Base-by-base conservation (phyloP, 73 alveolate species). In the Paramecium tetraurelia region DNA sequence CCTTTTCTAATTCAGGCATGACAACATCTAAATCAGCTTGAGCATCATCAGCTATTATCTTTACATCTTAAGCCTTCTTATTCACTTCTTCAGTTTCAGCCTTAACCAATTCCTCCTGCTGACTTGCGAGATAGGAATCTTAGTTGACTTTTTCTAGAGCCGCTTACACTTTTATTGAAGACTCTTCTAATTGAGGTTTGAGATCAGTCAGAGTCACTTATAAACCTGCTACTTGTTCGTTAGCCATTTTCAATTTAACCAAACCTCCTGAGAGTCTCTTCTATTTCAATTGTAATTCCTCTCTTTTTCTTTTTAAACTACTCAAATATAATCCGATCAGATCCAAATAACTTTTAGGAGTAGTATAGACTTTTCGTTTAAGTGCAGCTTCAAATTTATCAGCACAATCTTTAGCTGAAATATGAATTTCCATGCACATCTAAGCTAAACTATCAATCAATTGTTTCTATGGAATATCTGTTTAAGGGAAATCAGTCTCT, bases 321-420 rank as follows among this genome's bases (percentile, higher is more conserved):
- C n/a, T n/a, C n/a, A 96, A 95, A 69, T 97, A 96, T 83, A 96
- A 96, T 76, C 96, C 94, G 75, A 98, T 98, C 92, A 99, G 95
- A 93, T 99, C 99, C 43, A 99, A 94, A 93, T 98, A 99, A 40
- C 99, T 95, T 89, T 98, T 99, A 21, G 99, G 99, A 18, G 99
- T 98, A 31, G 97, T 97, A 94, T 99, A 99, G 50, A 98, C 99
- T 92, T 96, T 96, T 83, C 99, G 93, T 92, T 99, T 96, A 22
- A 95, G 92, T 85, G 97, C 97, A 59, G 93, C 96, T 57, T 93
- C 96, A 96, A 97, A 98, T 44, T 75, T 89, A 71, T 97, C 99
- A 68, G 99, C 96, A 76, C 93, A 93, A 10, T 87, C 98, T 92
- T 96, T 99, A 0, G 98, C 99, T 12, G 95, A 48, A 11, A 97